Base-by-base conservation (phyloP, 2,329 filamentous ascomycete species). In the Hypoxylon sp. region DNA sequence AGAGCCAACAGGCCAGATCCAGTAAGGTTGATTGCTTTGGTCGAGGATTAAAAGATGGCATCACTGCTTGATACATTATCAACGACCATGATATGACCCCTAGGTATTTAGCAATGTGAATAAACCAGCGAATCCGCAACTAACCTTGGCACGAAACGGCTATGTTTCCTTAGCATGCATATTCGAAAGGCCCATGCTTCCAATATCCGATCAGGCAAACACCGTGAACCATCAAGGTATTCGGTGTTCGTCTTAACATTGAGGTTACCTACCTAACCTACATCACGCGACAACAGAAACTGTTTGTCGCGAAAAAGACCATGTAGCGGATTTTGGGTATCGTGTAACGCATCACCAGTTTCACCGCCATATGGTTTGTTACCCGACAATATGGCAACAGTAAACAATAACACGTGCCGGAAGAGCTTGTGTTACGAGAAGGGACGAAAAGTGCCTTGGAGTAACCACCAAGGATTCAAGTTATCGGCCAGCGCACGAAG, bases 1-100 rank as follows among this genome's bases (percentile, higher is more conserved):
- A 29, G 66, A 70, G 8, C 70, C 72, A 8, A 70, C 58, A 6
- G 62, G 72, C n/a, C 67, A 73, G 51, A 39, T 46, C 5, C 19
- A 53, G 15, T 3, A 35, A 19, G 2, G n/a, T 42, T 56, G 44
- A 47, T 15, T 8, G 10, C 19, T 19, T 21, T 21, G 10, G 7
- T 19, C 17, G 6, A 21, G 17, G 7, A 8, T 44, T 1, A 32
- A 42, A 3, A 10, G 19, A 19, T 19, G 39, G 19, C 19, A 19
- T 44, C 39, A 3, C 6, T 44, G 39, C 7, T 21, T 21, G 21
- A 44, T 44, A 44, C 7, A 19, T 3, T 21, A 44, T 44, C 17
- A 17, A 19, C 10, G 6, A 19, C 39, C 7, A 21, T 17, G 17
- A 19, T 7, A 44, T 44, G 7, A 7, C 39, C 6, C 6, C 21